Conservation (phyloP, 805 yeast genomes). For the Myxozyma neglecta region DNA sequence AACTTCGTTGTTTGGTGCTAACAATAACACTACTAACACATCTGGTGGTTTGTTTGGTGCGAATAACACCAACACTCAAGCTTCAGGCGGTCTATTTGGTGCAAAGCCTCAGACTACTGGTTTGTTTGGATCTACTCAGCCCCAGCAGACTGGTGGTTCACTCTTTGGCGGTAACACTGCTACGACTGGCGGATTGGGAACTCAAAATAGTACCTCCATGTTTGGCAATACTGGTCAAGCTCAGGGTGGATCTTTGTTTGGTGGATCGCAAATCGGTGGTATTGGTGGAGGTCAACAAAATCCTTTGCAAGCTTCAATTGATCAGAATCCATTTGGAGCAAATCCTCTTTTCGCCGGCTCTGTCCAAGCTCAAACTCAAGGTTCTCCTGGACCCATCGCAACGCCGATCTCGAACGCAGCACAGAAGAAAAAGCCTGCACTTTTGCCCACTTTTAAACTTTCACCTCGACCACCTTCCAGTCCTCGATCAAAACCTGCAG, state of each 20-base stretch:
- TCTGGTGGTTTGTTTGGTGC: constrained; percentile 34
- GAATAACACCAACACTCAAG: constrained; percentile 22
- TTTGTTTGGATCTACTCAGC: constrained; percentile 33
- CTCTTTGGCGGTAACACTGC: constrained; percentile 36
- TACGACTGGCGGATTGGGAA: constrained; percentile 49
- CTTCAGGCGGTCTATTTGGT: constrained; percentile 39
- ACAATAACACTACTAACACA: constrained; percentile 29
- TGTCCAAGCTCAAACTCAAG: constrained; percentile 40
- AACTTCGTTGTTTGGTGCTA: constrained; percentile 35
- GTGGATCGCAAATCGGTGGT: constrained; percentile 2
- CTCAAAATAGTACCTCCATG: constrained; percentile 26
- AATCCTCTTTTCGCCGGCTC: constrained; percentile 59
- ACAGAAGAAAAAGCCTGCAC: constrained; percentile 59
- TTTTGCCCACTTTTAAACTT: constrained; percentile 60
- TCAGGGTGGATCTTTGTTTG: constrained; percentile 30
- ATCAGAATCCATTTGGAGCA: constrained; percentile 74
- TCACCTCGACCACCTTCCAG: constrained; percentile 63
- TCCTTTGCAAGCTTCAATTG: constrained; percentile 42
- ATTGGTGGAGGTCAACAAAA: constrained; percentile 33
- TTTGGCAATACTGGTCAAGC: constrained; percentile 29
- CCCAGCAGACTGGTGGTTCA: constrained; percentile 17
- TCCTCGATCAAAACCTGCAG: constrained; percentile 24
- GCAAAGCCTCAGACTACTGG: constrained; percentile 34
- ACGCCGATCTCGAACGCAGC: constrained; percentile 46
- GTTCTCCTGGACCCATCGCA: constrained; percentile 48